phyloP scores from a whole-genome alignment of 371 early-diverging fungal genomes.

The Mortierella sp. region DNA sequence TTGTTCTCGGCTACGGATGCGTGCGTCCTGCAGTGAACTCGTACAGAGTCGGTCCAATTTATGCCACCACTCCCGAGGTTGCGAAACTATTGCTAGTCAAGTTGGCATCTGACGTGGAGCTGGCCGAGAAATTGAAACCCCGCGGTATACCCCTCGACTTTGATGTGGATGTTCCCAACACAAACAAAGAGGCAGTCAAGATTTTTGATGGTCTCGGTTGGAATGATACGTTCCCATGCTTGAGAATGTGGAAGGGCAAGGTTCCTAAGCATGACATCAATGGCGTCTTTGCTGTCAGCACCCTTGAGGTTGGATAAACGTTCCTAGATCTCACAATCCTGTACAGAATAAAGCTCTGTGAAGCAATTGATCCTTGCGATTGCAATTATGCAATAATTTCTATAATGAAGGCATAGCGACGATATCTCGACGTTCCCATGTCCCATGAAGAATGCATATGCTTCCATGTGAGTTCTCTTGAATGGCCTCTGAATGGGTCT shows the following conservation, averaged over 20 bases:
- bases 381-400: too few relatives aligned
- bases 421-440: too few relatives aligned
- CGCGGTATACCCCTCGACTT: conserved; percentile 16
- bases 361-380: too few relatives aligned
- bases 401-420: too few relatives aligned
- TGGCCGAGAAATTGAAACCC: conserved; percentile 16
- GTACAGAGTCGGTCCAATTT: conserved; percentile 52
- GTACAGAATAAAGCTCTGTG: too few relatives aligned
- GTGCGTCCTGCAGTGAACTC: conserved; percentile 50
- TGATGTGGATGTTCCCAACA: conserved; percentile 33
- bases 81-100: conserved; percentile 47
- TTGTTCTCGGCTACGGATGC: conserved; percentile 43
- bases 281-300: conserved; percentile 30
- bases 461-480: too few relatives aligned
- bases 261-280: conserved; percentile 33
- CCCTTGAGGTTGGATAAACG: conserved; percentile 39
- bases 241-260: conserved; percentile 56
- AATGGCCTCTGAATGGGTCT: too few relatives aligned
- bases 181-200: conserved; percentile 27
- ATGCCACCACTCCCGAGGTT: conserved; percentile 31
- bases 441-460: too few relatives aligned
- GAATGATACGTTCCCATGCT: conserved; percentile 29
- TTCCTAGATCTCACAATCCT: too few relatives aligned
- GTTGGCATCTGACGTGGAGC: conserved; percentile 14
- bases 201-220: conserved; percentile 42